Percentiles rank a stretch among this genome's conserved stretches.
Conservation (phyloP, 2,329 filamentous ascomycete genomes). For the Neofusicoccum umdonicola region DNA sequence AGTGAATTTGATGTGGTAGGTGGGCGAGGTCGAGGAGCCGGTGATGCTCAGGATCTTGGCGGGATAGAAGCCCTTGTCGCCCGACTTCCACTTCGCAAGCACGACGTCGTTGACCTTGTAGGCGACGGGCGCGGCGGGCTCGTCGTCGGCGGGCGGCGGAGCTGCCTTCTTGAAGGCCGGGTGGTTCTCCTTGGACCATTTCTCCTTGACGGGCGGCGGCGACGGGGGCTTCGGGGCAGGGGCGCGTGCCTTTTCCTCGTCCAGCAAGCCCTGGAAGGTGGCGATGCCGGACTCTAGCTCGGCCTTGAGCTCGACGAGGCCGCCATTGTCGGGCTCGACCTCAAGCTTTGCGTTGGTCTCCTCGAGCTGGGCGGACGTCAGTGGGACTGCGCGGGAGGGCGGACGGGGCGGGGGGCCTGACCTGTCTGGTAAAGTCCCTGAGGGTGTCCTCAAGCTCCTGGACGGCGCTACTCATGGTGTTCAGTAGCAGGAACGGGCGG, state of each 20-base stretch:
- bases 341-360: conserved; percentile 72
- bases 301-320: conserved; percentile 72
- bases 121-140: neutral
- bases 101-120: conserved; percentile 90
- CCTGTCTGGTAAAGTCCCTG: conserved; percentile 15
- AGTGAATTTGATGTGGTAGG: conserved; percentile 95
- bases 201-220: conserved; percentile 37
- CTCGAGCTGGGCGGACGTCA: conserved; percentile 60
- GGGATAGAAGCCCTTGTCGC: conserved; percentile 86
- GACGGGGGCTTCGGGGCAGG: conserved; percentile 48
- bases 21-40: conserved; percentile 82
- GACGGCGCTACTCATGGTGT: conserved; percentile 18
- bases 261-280: conserved; percentile 75
- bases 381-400: neutral
- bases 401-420: neutral
- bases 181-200: conserved; percentile 79
- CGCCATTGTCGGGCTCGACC: conserved; percentile 75
- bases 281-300: conserved; percentile 81
- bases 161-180: conserved; percentile 61
- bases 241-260: conserved; percentile 67
- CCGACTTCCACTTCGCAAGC: conserved; percentile 84
- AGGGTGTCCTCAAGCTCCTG: conserved; percentile 12
- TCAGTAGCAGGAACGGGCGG: conserved; percentile 12
- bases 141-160: conserved; percentile 31
- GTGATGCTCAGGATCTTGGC: conserved; percentile 92